Evolutionary conservation across 768 basidiomycete genomes (phyloP).

Genomic region (Trametes cingulata): DNA sequence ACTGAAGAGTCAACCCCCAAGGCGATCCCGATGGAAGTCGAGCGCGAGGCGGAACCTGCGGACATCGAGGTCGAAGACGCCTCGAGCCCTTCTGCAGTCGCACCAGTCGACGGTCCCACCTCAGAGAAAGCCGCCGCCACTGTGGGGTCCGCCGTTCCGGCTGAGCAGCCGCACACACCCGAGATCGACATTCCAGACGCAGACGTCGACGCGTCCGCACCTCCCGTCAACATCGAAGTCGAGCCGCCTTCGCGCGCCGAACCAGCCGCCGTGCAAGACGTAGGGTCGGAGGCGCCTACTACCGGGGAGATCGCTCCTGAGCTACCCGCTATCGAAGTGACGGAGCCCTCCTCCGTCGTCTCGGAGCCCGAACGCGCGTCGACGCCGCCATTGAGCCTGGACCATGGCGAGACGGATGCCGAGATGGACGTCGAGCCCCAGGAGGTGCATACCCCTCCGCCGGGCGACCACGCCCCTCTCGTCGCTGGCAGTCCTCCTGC

Average conservation of each 20-base stretch:
- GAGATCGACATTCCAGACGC: constrained; percentile 20
- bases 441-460: constrained; percentile 17
- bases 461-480: constrained; percentile 7
- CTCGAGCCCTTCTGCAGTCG: neutral
- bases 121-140: neutral
- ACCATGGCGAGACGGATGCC: constrained; percentile 2
- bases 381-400: constrained; percentile 10
- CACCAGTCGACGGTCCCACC: neutral
- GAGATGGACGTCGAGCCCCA: constrained; percentile 20
- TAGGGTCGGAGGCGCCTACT: neutral
- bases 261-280: constrained; percentile 3
- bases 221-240: constrained; percentile 9
- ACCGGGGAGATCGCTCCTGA: neutral
- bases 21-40: constrained; percentile 1
- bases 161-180: constrained; percentile 5
- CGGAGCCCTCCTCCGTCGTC: neutral
- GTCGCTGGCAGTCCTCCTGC: constrained; percentile 1
- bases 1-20: neutral
- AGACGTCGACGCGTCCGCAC: neutral
- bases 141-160: too few relatives aligned
- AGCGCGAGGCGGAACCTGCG: neutral
- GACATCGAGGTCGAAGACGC: neutral
- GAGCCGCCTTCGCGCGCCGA: constrained; percentile 14
- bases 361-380: neutral
- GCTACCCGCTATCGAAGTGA: neutral